Conservation (phyloP, 2,329 filamentous ascomycete species). For the Arthrinium phaeospermum region DNA sequence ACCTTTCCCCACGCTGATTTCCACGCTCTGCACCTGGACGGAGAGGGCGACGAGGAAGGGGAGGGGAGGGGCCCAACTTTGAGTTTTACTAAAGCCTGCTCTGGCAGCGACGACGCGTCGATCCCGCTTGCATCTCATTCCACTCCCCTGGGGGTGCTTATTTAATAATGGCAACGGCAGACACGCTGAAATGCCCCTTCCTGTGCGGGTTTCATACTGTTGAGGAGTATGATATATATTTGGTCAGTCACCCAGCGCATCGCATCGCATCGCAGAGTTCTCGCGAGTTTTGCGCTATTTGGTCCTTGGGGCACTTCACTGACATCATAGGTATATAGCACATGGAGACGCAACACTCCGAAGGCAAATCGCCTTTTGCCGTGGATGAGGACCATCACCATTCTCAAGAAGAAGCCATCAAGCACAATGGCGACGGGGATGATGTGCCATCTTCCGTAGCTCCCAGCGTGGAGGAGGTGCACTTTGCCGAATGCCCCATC, state of each 20-base stretch:
- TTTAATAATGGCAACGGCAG: not conserved
- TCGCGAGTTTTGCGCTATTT: not conserved
- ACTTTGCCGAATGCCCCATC: slow-evolving; percentile 59
- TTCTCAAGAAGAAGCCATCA: not conserved
- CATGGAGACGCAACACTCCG: slow-evolving; percentile 37
- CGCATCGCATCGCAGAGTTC: not conserved
- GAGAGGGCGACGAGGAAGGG: not conserved
- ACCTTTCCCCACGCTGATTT: slow-evolving; percentile 4
- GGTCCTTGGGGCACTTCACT: not conserved
- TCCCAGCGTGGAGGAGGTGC: slow-evolving; percentile 36
- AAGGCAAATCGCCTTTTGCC: slow-evolving; percentile 34
- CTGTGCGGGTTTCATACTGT: slow-evolving; percentile 41
- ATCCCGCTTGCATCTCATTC: not conserved
- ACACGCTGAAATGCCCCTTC: slow-evolving; percentile 42
- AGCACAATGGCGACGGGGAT: not conserved
- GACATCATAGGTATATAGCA: slow-evolving; percentile 32
- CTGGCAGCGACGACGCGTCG: not conserved
- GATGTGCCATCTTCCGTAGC: slow-evolving; percentile 13
- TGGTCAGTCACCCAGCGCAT: slow-evolving; percentile 35
- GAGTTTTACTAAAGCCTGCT: not conserved
- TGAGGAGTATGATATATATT: slow-evolving; percentile 44
- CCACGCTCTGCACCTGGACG: not conserved
- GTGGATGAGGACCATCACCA: slow-evolving; percentile 21
- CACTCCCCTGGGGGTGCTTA: not conserved
- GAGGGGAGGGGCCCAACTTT: slow-evolving; percentile 2